A percentile compares a stretch with the other conserved stretches of the same genome.
phyloP scores from a whole-genome alignment of 768 basidiomycete species.

The Tricholomella constricta region DNA sequence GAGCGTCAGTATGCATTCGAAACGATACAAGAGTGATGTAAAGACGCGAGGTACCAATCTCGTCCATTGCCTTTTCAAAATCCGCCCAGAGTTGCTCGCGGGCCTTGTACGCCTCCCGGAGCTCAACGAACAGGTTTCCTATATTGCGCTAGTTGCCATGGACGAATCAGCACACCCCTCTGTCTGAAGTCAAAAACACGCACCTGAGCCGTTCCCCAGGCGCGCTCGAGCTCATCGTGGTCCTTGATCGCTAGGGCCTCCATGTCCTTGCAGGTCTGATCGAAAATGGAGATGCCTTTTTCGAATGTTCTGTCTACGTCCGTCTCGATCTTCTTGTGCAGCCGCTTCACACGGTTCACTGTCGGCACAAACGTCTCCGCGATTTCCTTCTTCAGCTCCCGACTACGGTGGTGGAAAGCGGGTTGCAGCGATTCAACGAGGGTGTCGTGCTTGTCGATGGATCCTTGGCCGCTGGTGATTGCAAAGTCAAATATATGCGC shows the following conservation, averaged over 20 bases:
- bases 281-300: conserved; percentile 52
- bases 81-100: conserved; percentile 54
- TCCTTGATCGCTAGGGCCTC: conserved; percentile 49
- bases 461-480: conserved; percentile 23
- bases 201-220: conserved; percentile 47
- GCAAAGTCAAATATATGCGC: conserved; percentile 11
- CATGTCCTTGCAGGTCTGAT: conserved; percentile 53
- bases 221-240: conserved; percentile 41
- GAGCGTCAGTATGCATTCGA: conserved; percentile 8
- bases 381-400: conserved; percentile 40
- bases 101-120: conserved; percentile 49
- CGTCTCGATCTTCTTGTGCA: conserved; percentile 38
- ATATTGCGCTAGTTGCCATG: conserved; percentile 40
- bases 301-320: conserved; percentile 40
- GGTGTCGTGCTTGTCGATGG: conserved; percentile 32
- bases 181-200: conserved; percentile 13
- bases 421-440: conserved; percentile 44
- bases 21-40: conserved; percentile 1
- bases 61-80: conserved; percentile 45
- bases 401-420: conserved; percentile 42
- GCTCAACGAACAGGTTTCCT: conserved; percentile 40
- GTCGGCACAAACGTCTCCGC: conserved; percentile 46
- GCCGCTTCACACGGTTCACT: conserved; percentile 48
- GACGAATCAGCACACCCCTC: conserved; percentile 4
- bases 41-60: conserved; percentile 43